Base-by-base conservation (phyloP, 2,329 filamentous ascomycete species). In the Fulvia fulva region DNA sequence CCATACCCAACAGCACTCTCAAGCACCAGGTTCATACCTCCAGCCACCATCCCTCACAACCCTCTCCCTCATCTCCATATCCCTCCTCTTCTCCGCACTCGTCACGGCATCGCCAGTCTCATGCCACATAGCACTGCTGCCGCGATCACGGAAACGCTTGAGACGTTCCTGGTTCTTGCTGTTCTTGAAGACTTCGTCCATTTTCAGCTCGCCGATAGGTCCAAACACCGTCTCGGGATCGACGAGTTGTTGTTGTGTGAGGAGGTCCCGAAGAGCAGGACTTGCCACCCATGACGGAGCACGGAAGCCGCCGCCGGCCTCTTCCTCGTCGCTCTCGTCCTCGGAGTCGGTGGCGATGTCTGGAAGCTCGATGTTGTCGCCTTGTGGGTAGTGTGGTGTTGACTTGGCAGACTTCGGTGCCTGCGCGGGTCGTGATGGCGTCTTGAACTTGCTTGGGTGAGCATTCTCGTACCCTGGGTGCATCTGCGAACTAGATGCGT, bases 291-390 rank as follows among this genome's bases (percentile, higher is more conserved):
- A 99, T 7, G 85, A 84, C 2, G 91, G 89, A 16, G 90, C 83
- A 55, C 76, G 78, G 68, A 90, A 86, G 50, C 80, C 79, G n/a
- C 47, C 47, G 47, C 66, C 69, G 30, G 63, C 63, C 34, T 77
- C 77, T 6, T 77, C 77, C 14, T 85, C 83, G 2, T 82, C 84
- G 60, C 93, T 89, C 51, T 93, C 89, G 59, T 96, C 90, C 68
- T 96, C 92, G 28, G 91, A 91, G 71, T 99, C 95, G 1, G 94
- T 97, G 63, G 91, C 86, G 66, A 99, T 97, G 66, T 99, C 94
- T 0, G 94, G 93, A 2, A 99, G 84, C 65, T 94, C 88, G 68
- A 99, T 97, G 53, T 83, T 84, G 59, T 99, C 94, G 60, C 92
- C 91, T 66, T 91, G 93, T 61, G 88, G 89, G 76, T 95, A 96